These are phyloP conservation scores for Ophiostoma montium DNA, from an alignment of 2,329 filamentous ascomycete species.

Conservation along the genomic window DNA sequence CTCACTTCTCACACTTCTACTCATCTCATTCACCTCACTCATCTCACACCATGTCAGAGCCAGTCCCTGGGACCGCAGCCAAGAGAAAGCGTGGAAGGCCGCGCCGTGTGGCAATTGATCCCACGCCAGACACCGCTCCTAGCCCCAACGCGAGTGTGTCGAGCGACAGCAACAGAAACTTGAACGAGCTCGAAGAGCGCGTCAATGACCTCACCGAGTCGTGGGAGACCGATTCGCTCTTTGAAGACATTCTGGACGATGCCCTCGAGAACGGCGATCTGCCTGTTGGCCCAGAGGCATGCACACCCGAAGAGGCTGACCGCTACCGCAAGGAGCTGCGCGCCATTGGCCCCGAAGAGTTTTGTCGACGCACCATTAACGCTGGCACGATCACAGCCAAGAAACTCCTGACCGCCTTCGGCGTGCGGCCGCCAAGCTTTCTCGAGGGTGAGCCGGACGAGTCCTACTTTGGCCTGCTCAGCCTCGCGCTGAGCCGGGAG, in stretches of 20 bases:
- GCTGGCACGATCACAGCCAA: constrained; percentile 58
- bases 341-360: constrained; percentile 61
- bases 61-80: constrained; percentile 1
- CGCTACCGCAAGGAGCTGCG: constrained; percentile 58
- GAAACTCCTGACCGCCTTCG: constrained; percentile 78
- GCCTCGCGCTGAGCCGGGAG: constrained; percentile 65
- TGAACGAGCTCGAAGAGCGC: constrained; percentile 34
- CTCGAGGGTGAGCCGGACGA: constrained; percentile 61
- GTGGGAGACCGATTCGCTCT: constrained; percentile 51
- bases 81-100: constrained; percentile 9
- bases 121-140: not conserved
- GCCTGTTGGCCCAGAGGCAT: constrained; percentile 28
- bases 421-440: constrained; percentile 57
- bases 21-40: not conserved
- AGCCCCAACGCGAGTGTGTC: not conserved
- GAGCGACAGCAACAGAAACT: constrained; percentile 4
- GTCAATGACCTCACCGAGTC: constrained; percentile 37
- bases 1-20: not conserved
- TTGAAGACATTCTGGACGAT: constrained; percentile 47
- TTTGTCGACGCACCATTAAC: constrained; percentile 59
- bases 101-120: constrained; percentile 2
- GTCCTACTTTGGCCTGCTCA: constrained; percentile 60
- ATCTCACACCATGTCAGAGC: constrained; percentile 1
- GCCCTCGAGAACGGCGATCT: constrained; percentile 36
- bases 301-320: constrained; percentile 54